phyloP scores from a whole-genome alignment of 1,139 yeast genomes.

The Wickerhamiella infanticola region DNA sequence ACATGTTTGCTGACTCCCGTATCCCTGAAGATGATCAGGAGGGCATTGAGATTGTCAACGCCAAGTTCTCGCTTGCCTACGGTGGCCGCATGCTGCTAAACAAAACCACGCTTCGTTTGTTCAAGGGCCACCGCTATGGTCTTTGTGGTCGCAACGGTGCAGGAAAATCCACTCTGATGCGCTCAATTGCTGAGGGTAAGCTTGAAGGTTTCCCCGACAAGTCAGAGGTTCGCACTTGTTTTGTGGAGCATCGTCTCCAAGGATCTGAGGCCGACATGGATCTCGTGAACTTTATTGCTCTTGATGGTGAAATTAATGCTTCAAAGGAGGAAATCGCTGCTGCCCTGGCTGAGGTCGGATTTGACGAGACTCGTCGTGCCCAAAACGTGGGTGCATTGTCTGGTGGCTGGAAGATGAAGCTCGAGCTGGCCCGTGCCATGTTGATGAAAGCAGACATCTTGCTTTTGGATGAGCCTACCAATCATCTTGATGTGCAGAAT shows the following conservation, averaged over 20 bases:
- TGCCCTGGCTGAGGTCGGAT: conserved; percentile 77
- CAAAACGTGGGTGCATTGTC: conserved; percentile 70
- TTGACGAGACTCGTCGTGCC: conserved; percentile 72
- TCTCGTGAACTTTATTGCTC: conserved; percentile 74
- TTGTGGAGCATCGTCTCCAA: conserved; percentile 92
- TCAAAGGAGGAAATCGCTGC: conserved; percentile 52
- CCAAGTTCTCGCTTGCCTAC: conserved; percentile 90
- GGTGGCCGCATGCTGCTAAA: conserved; percentile 95
- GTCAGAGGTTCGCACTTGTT: conserved; percentile 77
- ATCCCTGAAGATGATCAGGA: conserved; percentile 47
- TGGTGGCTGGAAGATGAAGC: conserved; percentile 99
- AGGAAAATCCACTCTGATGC: conserved; percentile 94
- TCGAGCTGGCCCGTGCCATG: conserved; percentile 98
- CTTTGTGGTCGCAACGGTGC: conserved; percentile 98
- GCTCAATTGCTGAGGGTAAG: conserved; percentile 94
- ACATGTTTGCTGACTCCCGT: conserved; percentile 44
- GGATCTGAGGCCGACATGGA: conserved; percentile 90
- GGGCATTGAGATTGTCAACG: conserved; percentile 79
- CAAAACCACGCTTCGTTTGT: conserved; percentile 72
- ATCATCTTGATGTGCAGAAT: conserved; percentile 98
- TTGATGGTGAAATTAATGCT: conserved; percentile 57
- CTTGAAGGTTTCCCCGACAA: conserved; percentile 95
- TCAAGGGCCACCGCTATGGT: conserved; percentile 95
- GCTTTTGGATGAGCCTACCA: conserved; percentile 98
- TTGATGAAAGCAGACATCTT: conserved; percentile 96